phyloP scores from a whole-genome alignment of 164 flowering plant genomes.

The Aristolochia fimbriata region DNA sequence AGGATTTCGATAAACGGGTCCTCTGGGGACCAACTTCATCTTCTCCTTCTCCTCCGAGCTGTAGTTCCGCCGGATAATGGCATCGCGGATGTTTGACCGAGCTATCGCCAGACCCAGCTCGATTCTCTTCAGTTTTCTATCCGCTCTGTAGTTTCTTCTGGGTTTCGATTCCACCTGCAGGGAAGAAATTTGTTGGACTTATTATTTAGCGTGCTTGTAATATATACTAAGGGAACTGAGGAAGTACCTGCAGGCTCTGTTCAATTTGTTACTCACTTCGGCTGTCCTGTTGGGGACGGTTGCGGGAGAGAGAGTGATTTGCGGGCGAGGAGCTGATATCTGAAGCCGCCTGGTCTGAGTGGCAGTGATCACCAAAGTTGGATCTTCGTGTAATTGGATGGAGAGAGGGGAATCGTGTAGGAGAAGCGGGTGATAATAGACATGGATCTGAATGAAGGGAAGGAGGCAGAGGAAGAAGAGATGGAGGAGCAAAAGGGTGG shows the following conservation, averaged over 20 bases:
- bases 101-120: slow-evolving; percentile 45
- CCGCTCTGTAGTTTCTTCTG: background rate
- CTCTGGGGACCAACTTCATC: slow-evolving; percentile 6
- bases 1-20: slow-evolving; percentile 46
- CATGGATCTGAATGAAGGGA: background rate
- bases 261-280: background rate
- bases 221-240: too few relatives aligned
- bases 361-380: background rate
- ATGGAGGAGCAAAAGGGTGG: background rate
- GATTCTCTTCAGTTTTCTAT: slow-evolving; percentile 3
- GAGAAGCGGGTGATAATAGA: background rate
- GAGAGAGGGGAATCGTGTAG: background rate
- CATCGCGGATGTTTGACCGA: slow-evolving; percentile 37
- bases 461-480: background rate
- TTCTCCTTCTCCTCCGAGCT: background rate
- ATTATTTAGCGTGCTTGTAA: too few relatives aligned
- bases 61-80: slow-evolving; percentile 6
- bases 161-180: background rate
- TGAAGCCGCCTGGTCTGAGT: background rate
- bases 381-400: background rate
- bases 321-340: background rate
- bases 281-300: background rate
- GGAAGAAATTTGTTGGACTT: background rate
- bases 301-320: background rate
- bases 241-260: too few relatives aligned